phyloP scores from a whole-genome alignment of 305 asterid genomes.

The Fraxinus paxiana region DNA sequence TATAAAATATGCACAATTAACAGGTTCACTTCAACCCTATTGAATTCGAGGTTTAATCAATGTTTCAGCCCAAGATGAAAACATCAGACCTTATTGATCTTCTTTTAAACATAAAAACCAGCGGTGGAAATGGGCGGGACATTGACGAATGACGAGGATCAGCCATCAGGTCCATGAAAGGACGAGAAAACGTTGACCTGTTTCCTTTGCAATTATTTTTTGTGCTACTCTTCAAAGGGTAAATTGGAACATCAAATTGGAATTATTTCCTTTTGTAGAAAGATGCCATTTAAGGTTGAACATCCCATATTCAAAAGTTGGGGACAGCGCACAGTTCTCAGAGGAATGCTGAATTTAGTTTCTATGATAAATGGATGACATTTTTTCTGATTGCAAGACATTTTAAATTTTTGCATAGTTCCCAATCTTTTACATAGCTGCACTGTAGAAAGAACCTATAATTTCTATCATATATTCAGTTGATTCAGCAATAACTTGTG shows the following conservation, averaged over 20 bases:
- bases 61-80: background rate
- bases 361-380: background rate
- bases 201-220: background rate
- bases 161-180: background rate
- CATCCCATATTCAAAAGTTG: background rate
- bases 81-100: constrained; percentile 6
- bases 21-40: background rate
- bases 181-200: background rate
- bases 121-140: background rate
- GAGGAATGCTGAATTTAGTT: background rate
- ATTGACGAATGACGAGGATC: background rate
- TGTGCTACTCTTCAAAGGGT: constrained; percentile 10
- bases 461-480: constrained; percentile 8
- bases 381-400: background rate
- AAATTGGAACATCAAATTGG: constrained; percentile 3
- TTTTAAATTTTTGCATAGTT: constrained; percentile 8
- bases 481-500: constrained; percentile 10
- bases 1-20: background rate
- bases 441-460: background rate
- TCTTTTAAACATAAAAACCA: constrained; percentile 2
- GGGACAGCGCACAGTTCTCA: background rate
- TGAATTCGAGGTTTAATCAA: background rate
- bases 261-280: background rate
- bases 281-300: background rate
- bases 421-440: constrained; percentile 1